Base-by-base conservation (phyloP, 2,329 filamentous ascomycete genomes). In the Coniella lustricola region DNA sequence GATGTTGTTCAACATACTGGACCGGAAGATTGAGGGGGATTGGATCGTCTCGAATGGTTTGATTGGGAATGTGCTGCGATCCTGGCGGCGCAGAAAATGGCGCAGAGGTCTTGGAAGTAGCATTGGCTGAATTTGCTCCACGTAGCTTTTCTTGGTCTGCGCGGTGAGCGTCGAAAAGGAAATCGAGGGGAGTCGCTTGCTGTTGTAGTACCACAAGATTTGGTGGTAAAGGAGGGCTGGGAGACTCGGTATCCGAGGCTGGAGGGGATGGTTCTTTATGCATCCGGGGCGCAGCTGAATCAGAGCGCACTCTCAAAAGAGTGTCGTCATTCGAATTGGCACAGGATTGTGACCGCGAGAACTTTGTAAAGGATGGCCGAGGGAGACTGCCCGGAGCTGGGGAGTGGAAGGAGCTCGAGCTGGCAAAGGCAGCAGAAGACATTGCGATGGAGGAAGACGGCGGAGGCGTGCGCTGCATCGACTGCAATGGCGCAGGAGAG, bases 361-460 rank as follows among this genome's bases (percentile, higher is more conserved):
- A 47, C 36, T 47, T 39, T 31, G 74, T 79, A 64, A 96, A 95
- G 60, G 85, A 94, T 10, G 93, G 93, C 50, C 96, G 85, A 0
- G 93, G 93, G 29, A 98, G 74, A 20, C 89, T 83, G 8, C 90
- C 94, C 0, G 93, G 86, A 2, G 90, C 91, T 17, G 93, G 93
- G 8, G 93, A 97, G 35, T 96, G 90, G 65, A 97, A 98, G 4
- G 90, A 94, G 34, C 49, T 53, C 31, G 91, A 86, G 13, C 91
- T 93, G 34, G 93, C 93, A 67, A 95, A 98, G 39, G 85, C 82
- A 42, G 67, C 67, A 25, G 66, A 66, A 42, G 66, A 65, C 39
- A 74, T 66, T 60, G 74, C 75, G 55, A 70, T 62, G 25, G 67
- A 63, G 8, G 62, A 61, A 14, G 67, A 68, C 44, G 73, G 69